Percentiles rank a stretch among this genome's conserved stretches.
These are phyloP conservation scores for Cercophora scortea DNA, from an alignment of 495 filamentous ascomycete genomes.

Conservation along the genomic window DNA sequence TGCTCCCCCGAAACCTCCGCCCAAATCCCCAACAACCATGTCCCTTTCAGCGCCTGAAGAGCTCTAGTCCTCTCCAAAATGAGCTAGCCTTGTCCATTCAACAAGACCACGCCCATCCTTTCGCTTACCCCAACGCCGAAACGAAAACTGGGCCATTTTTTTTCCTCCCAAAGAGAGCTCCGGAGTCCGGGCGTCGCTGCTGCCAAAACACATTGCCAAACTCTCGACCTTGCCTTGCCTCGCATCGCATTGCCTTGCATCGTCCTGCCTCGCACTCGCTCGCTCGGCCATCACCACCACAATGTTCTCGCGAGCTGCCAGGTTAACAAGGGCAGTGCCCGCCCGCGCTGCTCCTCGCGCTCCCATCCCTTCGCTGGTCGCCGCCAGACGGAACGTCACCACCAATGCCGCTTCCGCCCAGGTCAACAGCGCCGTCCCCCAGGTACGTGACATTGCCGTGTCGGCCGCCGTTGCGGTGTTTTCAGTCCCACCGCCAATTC, in stretches of 20 bases:
- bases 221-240: background rate
- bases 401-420: conserved; percentile 90
- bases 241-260: no score
- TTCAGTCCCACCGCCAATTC: background rate
- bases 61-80: conserved; percentile 3
- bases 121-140: conserved; percentile 16
- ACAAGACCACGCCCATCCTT: conserved; percentile 13
- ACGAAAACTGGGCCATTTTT: conserved; percentile 15
- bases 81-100: conserved; percentile 13
- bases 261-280: background rate
- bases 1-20: no score
- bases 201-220: background rate
- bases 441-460: conserved; percentile 32
- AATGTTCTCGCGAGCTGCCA: conserved; percentile 48
- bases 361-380: conserved; percentile 43
- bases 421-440: conserved; percentile 70
- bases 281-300: conserved; percentile 7
- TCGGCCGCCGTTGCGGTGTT: conserved; percentile 1
- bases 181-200: background rate
- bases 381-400: conserved; percentile 60
- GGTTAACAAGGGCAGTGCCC: conserved; percentile 38
- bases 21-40: conserved; percentile 4
- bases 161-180: conserved; percentile 8
- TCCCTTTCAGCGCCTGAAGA: background rate
- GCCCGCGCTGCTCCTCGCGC: conserved; percentile 32